These are phyloP conservation scores for Pseudomonodictys pantanalensis DNA, from an alignment of 495 filamentous ascomycete genomes.

Conservation along the genomic window DNA sequence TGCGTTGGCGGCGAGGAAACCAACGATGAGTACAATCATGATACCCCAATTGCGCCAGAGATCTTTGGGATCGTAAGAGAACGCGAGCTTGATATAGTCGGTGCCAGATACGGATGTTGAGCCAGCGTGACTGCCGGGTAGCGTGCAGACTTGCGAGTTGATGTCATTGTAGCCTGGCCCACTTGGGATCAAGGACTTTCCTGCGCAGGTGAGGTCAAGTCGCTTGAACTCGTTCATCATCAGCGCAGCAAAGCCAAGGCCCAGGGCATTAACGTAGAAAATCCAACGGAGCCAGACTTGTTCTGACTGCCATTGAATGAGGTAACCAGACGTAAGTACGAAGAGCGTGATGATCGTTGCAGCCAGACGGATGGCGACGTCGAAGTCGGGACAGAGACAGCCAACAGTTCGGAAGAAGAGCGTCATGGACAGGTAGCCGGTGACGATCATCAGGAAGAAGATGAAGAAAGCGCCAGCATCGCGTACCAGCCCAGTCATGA, in stretches of 20 bases:
- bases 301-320: slow-evolving; percentile 68
- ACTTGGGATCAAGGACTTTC: slow-evolving; percentile 61
- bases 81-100: slow-evolving; percentile 61
- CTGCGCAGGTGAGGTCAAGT: slow-evolving; percentile 61
- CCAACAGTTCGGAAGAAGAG: slow-evolving; percentile 76
- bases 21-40: slow-evolving; percentile 62
- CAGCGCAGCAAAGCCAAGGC: slow-evolving; percentile 67
- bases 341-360: slow-evolving; percentile 73
- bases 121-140: slow-evolving; percentile 64
- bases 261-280: slow-evolving; percentile 76
- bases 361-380: slow-evolving; percentile 73
- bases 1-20: slow-evolving; percentile 66
- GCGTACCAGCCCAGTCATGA: slow-evolving; percentile 66
- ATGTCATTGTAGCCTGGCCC: slow-evolving; percentile 64
- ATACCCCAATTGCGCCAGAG: slow-evolving; percentile 79
- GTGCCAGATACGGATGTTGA: slow-evolving; percentile 56
- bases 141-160: slow-evolving; percentile 70
- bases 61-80: slow-evolving; percentile 58
- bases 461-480: slow-evolving; percentile 74
- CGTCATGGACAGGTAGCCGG: slow-evolving; percentile 72
- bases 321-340: slow-evolving; percentile 74
- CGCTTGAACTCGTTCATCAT: slow-evolving; percentile 81
- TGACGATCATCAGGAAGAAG: slow-evolving; percentile 69
- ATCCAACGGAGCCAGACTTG: slow-evolving; percentile 79
- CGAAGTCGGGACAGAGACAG: slow-evolving; percentile 77